These are phyloP conservation scores for Chenopodium formosanum DNA, from an alignment of 148 eudicot species.

Conservation along the genomic window DNA sequence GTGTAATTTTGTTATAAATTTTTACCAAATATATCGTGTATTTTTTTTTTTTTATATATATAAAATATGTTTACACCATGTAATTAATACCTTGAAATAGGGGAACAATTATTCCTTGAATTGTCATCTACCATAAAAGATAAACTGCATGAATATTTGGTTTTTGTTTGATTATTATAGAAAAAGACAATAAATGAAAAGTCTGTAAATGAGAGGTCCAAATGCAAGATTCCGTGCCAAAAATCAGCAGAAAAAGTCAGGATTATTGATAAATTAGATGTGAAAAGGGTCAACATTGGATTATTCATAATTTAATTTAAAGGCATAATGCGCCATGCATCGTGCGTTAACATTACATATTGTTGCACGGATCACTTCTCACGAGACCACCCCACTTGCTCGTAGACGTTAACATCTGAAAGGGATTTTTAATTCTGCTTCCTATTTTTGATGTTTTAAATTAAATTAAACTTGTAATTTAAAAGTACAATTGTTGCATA, in stretches of 20 bases:
- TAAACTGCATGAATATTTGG: neutral
- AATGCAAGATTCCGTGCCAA: slow-evolving; percentile 7
- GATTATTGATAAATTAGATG: neutral
- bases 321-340: slow-evolving; percentile 8
- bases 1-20: no score
- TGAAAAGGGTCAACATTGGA: slow-evolving; percentile 4
- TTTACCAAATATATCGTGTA: no score
- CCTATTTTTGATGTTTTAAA: no score
- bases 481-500: no score
- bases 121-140: slow-evolving; percentile 1
- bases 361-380: neutral
- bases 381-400: neutral
- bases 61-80: no score
- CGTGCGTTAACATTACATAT: neutral
- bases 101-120: neutral
- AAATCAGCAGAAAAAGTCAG: neutral
- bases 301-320: neutral
- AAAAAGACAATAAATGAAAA: neutral
- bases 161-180: neutral
- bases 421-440: no score
- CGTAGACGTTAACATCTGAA: no score
- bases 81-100: no score
- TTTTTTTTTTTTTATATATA: no score
- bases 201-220: neutral
- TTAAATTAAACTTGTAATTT: no score